Percentiles rank a stretch among this genome's conserved stretches.
Conservation (phyloP, 2,329 filamentous ascomycete species). For the Venturia nashicola region DNA sequence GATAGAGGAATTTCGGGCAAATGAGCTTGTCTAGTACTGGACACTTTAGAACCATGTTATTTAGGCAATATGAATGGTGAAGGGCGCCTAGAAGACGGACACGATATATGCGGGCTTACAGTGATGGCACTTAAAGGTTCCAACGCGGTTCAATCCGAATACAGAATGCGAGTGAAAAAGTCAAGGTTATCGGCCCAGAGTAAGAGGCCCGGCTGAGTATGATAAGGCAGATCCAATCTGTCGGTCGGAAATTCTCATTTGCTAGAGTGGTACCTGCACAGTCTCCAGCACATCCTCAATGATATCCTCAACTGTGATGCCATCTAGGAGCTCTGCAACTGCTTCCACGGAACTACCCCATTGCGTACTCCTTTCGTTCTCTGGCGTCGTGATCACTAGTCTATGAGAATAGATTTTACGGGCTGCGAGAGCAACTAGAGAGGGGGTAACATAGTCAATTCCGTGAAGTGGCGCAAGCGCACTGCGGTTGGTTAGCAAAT, state of each 20-base stretch:
- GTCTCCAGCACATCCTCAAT: conserved; percentile 46
- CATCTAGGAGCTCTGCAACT: conserved; percentile 53
- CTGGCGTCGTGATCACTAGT: conserved; percentile 55
- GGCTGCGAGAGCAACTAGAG: conserved; percentile 68
- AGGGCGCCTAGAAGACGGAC: background rate
- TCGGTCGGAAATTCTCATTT: background rate
- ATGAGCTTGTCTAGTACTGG: too few species aligned
- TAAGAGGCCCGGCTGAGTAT: background rate
- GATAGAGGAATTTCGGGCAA: too few species aligned
- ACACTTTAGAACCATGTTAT: background rate
- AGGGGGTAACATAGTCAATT: conserved; percentile 70
- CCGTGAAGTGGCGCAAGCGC: conserved; percentile 73
- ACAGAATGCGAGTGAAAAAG: too few species aligned
- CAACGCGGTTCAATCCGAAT: background rate
- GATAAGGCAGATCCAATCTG: background rate
- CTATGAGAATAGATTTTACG: conserved; percentile 83
- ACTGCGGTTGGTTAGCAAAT: conserved; percentile 17
- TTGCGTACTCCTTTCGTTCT: conserved; percentile 75
- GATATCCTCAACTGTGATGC: conserved; percentile 41
- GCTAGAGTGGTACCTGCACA: conserved; percentile 42
- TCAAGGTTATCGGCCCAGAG: too few species aligned
- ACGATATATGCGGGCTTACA: background rate
- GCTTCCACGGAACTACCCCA: conserved; percentile 75
- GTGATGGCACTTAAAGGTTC: background rate
- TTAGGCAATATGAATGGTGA: background rate